Evolutionary conservation across 2,329 filamentous ascomycete genomes (phyloP).

Genomic region (Neobulgaria alba): DNA sequence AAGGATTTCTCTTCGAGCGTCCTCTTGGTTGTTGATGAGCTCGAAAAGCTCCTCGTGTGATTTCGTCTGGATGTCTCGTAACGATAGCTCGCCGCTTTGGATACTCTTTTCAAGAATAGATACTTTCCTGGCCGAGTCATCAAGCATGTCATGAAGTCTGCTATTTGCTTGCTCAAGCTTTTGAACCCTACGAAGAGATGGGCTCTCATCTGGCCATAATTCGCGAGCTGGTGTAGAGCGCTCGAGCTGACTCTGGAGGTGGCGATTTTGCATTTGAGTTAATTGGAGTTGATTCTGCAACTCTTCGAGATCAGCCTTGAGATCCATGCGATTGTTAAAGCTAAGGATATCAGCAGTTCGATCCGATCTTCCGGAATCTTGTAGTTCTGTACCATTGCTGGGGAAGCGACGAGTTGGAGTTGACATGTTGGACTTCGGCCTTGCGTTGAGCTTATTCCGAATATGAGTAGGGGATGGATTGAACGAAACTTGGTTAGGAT

Average conservation of each 20-base stretch:
- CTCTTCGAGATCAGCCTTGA: conserved; percentile 84
- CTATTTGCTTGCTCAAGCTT: conserved; percentile 90
- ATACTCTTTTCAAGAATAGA: conserved; percentile 82
- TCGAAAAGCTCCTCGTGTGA: conserved; percentile 93
- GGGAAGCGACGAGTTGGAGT: conserved; percentile 69
- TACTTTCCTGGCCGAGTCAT: conserved; percentile 88
- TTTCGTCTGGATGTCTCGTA: conserved; percentile 85
- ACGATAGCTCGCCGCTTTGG: conserved; percentile 74
- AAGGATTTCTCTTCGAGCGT: conserved; percentile 72
- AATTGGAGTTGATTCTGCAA: conserved; percentile 91
- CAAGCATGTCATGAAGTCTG: conserved; percentile 85
- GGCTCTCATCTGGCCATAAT: conserved; percentile 62
- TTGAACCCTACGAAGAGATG: conserved; percentile 71
- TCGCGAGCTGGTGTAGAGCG: conserved; percentile 55
- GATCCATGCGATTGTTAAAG: conserved; percentile 82
- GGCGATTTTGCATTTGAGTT: conserved; percentile 88
- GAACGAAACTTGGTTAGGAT: conserved; percentile 68
- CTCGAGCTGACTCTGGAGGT: conserved; percentile 81
- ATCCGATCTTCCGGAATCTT: conserved; percentile 78
- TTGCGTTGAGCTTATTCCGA: conserved; percentile 42
- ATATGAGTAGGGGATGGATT: conserved; percentile 68
- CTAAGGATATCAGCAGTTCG: conserved; percentile 74
- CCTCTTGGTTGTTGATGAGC: conserved; percentile 85
- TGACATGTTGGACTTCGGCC: conserved; percentile 63
- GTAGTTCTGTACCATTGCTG: conserved; percentile 50